These are phyloP conservation scores for sunflower (Helianthus annuus) DNA, from an alignment of 129 eudicot species.

Conservation along the genomic window HanXRQr2.0-SUNRISE NC_035444.2:31715937-31716436, in stretches of 20 bases:
- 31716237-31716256: slow-evolving; percentile 65
- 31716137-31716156: slow-evolving; percentile 45
- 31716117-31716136: slow-evolving; percentile 47
- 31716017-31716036: slow-evolving; percentile 44
- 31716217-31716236: slow-evolving; percentile 67
- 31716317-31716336: slow-evolving; percentile 46
- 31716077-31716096: slow-evolving; percentile 41
- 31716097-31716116: slow-evolving; percentile 46
- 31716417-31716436: slow-evolving; percentile 52
- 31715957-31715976: slow-evolving; percentile 58
- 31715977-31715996: slow-evolving; percentile 48
- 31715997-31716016: slow-evolving; percentile 54
- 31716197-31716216: slow-evolving; percentile 86
- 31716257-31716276: slow-evolving; percentile 52
- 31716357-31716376: slow-evolving; percentile 41
- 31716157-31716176: slow-evolving; percentile 53
- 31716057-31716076: slow-evolving; percentile 29
- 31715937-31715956: slow-evolving; percentile 35
- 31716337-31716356: slow-evolving; percentile 43
- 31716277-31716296: slow-evolving; percentile 38
- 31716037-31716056: slow-evolving; percentile 44
- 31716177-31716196: slow-evolving; percentile 75
- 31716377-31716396: slow-evolving; percentile 39
- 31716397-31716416: slow-evolving; percentile 43
- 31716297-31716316: slow-evolving; percentile 35